Percentiles rank a stretch among this genome's conserved stretches.
Conservation (phyloP, 2,329 filamentous ascomycete species). For the Emergomyces orientalis region DNA sequence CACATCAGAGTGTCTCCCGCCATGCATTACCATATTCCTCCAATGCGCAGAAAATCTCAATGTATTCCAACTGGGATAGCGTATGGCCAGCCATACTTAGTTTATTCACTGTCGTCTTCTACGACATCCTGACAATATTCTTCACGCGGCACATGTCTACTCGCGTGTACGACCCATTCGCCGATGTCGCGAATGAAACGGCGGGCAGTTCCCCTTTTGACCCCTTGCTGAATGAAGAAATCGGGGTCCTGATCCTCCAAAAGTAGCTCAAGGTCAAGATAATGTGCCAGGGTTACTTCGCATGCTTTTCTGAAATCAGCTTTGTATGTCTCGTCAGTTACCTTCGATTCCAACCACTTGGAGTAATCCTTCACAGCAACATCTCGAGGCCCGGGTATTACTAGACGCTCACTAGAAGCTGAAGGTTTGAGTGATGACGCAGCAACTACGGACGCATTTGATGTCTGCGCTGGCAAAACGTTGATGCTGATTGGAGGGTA, state of each 20-base stretch:
- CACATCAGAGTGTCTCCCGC: too few species aligned
- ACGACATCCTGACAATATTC: neutral
- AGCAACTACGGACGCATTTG: constrained; percentile 8
- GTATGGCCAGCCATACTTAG: too few species aligned
- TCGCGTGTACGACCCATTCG: constrained; percentile 3
- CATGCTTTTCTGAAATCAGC: constrained; percentile 20
- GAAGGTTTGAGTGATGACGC: neutral
- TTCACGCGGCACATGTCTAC: neutral
- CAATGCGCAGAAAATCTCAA: too few species aligned
- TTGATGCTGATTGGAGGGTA: constrained; percentile 26
- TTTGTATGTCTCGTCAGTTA: constrained; percentile 13
- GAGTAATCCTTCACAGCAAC: constrained; percentile 20
- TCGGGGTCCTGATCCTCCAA: constrained; percentile 22
- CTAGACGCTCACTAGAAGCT: neutral
- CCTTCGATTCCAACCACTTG: constrained; percentile 21
- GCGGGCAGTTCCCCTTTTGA: constrained; percentile 23
- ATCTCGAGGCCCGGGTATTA: constrained; percentile 19
- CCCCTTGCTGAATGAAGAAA: constrained; percentile 24
- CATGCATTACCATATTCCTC: too few species aligned
- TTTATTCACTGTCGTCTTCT: too few species aligned
- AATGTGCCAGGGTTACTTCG: constrained; percentile 18
- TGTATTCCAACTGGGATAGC: too few species aligned
- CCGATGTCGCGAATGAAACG: constrained; percentile 28
- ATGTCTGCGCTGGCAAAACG: constrained; percentile 18
- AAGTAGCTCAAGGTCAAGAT: constrained; percentile 24